A percentile compares a stretch with the other conserved stretches of the same genome.
Evolutionary conservation across 2,329 filamentous ascomycete genomes (phyloP).

Genomic region (Stachybotrys chartarum): DNA sequence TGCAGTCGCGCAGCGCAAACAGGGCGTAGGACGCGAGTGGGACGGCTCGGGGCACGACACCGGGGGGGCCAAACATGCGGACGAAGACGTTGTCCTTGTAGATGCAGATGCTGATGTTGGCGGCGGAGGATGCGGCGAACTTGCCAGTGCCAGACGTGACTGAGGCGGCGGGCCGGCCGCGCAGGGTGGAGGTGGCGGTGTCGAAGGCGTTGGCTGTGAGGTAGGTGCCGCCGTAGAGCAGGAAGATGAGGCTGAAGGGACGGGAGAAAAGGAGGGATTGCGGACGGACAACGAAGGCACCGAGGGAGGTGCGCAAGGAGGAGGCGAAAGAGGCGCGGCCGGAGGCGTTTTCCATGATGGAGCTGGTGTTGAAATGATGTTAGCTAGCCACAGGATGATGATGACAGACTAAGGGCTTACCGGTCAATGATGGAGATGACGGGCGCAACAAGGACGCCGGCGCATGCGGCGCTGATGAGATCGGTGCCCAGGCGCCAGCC

Average conservation of each 20-base stretch:
- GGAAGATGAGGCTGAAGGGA: constrained; percentile 62
- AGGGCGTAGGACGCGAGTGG: constrained; percentile 66
- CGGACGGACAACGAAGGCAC: constrained; percentile 50
- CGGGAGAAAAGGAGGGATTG: constrained; percentile 55
- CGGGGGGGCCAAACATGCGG: constrained; percentile 66
- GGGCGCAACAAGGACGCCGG: constrained; percentile 72
- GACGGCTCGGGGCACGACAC: constrained; percentile 45
- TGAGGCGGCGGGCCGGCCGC: constrained; percentile 46
- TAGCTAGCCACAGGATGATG: background rate
- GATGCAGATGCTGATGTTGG: constrained; percentile 79
- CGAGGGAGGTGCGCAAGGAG: constrained; percentile 54
- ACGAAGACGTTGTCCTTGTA: constrained; percentile 88
- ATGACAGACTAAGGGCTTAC: constrained; percentile 34
- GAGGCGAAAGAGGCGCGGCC: constrained; percentile 52
- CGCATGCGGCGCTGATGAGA: constrained; percentile 58
- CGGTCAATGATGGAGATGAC: constrained; percentile 83
- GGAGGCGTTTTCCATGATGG: constrained; percentile 77
- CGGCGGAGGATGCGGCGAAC: constrained; percentile 71
- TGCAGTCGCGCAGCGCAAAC: constrained; percentile 75
- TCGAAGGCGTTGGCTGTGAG: constrained; percentile 82
- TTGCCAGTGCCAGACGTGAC: constrained; percentile 72
- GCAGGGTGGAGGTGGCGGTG: constrained; percentile 62
- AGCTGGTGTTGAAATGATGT: constrained; percentile 34
- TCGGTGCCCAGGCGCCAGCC: constrained; percentile 61
- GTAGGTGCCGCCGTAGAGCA: constrained; percentile 84